Conservation (phyloP, 2,329 filamentous ascomycete genomes). For the Stachybotrys chlorohalonatus region DNA sequence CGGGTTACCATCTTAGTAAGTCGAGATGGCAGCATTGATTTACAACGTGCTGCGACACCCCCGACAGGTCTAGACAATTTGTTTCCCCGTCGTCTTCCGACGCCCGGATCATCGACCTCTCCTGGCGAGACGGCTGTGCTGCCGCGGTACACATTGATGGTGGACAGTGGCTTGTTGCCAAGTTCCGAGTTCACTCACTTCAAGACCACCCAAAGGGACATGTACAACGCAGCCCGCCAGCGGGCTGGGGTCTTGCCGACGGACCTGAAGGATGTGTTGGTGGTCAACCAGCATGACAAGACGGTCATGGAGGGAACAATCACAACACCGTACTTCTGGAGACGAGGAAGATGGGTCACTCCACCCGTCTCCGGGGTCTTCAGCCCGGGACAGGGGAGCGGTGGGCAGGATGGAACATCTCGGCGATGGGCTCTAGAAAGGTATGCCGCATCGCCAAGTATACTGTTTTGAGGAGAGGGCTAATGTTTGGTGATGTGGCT, state of each 20-base stretch:
- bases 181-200: conserved; percentile 64
- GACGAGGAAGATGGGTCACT: conserved; percentile 67
- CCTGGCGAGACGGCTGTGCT: conserved; percentile 14
- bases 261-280: conserved; percentile 61
- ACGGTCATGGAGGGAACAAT: conserved; percentile 80
- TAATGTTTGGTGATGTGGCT: neutral
- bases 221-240: conserved; percentile 62
- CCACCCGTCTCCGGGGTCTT: conserved; percentile 49
- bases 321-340: conserved; percentile 75
- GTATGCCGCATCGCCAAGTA: conserved; percentile 23
- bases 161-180: conserved; percentile 32
- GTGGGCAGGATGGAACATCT: conserved; percentile 76
- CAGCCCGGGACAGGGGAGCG: conserved; percentile 38
- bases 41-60: conserved; percentile 27
- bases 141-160: conserved; percentile 30
- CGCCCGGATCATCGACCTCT: conserved; percentile 21
- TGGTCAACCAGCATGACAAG: conserved; percentile 51
- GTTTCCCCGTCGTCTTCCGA: conserved; percentile 46
- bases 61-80: conserved; percentile 39
- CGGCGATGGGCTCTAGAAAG: conserved; percentile 73
- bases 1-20: conserved; percentile 48
- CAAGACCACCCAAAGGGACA: conserved; percentile 70
- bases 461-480: neutral
- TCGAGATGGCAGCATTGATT: conserved; percentile 34
- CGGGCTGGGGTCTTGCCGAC: conserved; percentile 45